A percentile compares a stretch with the other conserved stretches of the same genome.
phyloP scores from a whole-genome alignment of 345 rosid species.

The Populus deltoides region DNA sequence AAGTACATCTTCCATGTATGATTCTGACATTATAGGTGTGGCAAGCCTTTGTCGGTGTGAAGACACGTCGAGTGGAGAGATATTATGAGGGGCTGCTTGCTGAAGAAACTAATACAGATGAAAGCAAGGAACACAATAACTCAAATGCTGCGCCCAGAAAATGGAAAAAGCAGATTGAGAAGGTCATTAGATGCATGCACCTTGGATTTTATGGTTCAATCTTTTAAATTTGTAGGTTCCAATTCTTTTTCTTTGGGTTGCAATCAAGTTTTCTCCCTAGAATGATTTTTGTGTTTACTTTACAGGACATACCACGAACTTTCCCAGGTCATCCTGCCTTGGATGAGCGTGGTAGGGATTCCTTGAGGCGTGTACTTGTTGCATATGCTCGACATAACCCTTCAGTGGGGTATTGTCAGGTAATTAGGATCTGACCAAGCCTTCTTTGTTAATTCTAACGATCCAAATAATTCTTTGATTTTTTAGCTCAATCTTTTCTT shows the following conservation, averaged over 20 bases:
- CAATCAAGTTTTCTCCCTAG: slow-evolving; percentile 28
- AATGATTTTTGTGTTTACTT: slow-evolving; percentile 32
- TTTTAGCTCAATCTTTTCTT: slow-evolving; percentile 9
- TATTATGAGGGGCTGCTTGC: slow-evolving; percentile 78
- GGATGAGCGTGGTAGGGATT: slow-evolving; percentile 80
- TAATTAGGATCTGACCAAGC: slow-evolving; percentile 23
- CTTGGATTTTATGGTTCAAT: slow-evolving; percentile 49
- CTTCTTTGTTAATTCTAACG: neutral
- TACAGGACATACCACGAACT: slow-evolving; percentile 90
- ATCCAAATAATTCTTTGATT: slow-evolving; percentile 2
- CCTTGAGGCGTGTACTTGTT: slow-evolving; percentile 78
- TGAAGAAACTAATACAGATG: slow-evolving; percentile 46
- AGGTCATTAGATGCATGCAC: slow-evolving; percentile 71
- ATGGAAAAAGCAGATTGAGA: slow-evolving; percentile 94
- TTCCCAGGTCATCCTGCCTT: slow-evolving; percentile 98
- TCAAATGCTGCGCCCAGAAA: slow-evolving; percentile 46
- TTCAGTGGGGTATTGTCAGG: slow-evolving; percentile 99
- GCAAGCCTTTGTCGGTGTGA: slow-evolving; percentile 97
- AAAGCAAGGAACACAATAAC: slow-evolving; percentile 35
- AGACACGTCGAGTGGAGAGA: slow-evolving; percentile 66
- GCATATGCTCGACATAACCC: slow-evolving; percentile 95
- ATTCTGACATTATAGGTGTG: slow-evolving; percentile 58
- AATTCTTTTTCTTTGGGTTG: slow-evolving; percentile 38
- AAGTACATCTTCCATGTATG: slow-evolving; percentile 3
- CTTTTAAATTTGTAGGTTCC: slow-evolving; percentile 56